phyloP scores from a whole-genome alignment of 2,329 filamentous ascomycete genomes.

The Botrytis medusae region DNA sequence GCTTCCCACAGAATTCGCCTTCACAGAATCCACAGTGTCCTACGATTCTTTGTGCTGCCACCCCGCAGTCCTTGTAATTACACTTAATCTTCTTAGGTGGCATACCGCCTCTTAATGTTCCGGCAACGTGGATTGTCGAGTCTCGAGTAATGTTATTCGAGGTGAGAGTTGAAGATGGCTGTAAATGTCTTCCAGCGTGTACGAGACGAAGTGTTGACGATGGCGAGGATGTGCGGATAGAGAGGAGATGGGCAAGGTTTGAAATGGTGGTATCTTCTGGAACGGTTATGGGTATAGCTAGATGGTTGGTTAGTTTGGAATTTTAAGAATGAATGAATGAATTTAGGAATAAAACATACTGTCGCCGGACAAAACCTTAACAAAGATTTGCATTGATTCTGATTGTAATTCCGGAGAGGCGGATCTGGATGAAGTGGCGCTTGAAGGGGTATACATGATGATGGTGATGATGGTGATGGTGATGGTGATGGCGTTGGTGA shows the following conservation, averaged over 20 bases:
- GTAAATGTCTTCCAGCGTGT: conserved; percentile 57
- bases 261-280: conserved; percentile 53
- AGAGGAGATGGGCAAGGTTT: conserved; percentile 56
- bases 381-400: conserved; percentile 59
- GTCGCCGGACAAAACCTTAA: conserved; percentile 57
- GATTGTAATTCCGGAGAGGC: conserved; percentile 44
- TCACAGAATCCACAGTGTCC: conserved; percentile 95
- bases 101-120: conserved; percentile 58
- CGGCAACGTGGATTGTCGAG: conserved; percentile 53
- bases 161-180: conserved; percentile 43
- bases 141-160: conserved; percentile 50
- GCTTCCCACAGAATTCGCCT: conserved; percentile 92
- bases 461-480: neutral
- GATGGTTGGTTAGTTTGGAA: conserved; percentile 30
- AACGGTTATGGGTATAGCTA: conserved; percentile 57
- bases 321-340: conserved; percentile 9
- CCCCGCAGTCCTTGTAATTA: conserved; percentile 85
- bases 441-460: conserved; percentile 34
- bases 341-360: conserved; percentile 46
- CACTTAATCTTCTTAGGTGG: conserved; percentile 73
- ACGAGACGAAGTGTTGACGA: conserved; percentile 54
- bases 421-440: conserved; percentile 33
- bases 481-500: neutral
- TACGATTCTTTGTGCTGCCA: conserved; percentile 85
- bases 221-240: conserved; percentile 55